phyloP scores from a whole-genome alignment of 2,329 filamentous ascomycete genomes.

The Sphaerulina vaccinii region DNA sequence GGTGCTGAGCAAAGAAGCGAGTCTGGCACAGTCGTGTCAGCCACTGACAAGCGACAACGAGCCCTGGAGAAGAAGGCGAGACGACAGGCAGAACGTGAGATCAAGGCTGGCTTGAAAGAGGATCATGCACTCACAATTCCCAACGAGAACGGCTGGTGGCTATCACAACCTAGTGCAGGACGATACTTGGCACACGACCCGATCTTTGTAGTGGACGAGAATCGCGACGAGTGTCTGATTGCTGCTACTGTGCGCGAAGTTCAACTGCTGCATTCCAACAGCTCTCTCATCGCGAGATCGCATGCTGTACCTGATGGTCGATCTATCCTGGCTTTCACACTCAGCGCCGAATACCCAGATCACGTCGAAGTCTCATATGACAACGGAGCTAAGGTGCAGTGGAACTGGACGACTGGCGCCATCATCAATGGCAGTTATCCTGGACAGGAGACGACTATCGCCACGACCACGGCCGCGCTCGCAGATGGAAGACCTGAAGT shows the following conservation, averaged over 20 bases:
- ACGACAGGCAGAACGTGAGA: constrained; percentile 18
- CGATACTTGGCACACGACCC: constrained; percentile 57
- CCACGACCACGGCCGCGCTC: constrained; percentile 18
- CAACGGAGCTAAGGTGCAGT: constrained; percentile 53
- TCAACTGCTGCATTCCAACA: constrained; percentile 62
- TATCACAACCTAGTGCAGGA: constrained; percentile 54
- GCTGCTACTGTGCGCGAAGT: constrained; percentile 34
- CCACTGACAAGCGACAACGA: constrained; percentile 23
- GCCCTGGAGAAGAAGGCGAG: constrained; percentile 26
- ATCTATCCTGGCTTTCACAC: constrained; percentile 51
- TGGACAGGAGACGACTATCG: constrained; percentile 21
- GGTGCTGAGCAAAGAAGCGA: constrained; percentile 7
- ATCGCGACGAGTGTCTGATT: constrained; percentile 30
- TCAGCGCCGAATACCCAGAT: constrained; percentile 53
- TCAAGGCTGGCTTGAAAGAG: constrained; percentile 16
- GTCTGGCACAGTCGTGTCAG: constrained; percentile 7
- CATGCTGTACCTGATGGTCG: constrained; percentile 58
- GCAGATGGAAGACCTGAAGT: constrained; percentile 11
- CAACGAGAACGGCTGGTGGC: constrained; percentile 41
- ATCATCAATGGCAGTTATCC: constrained; percentile 22
- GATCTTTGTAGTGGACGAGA: constrained; percentile 53
- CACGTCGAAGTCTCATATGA: constrained; percentile 53
- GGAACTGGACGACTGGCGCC: constrained; percentile 50
- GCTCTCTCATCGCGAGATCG: constrained; percentile 75
- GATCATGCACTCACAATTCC: constrained; percentile 18